Percentiles rank a stretch among this genome's conserved stretches.
phyloP scores from a whole-genome alignment of 306 rosid species.

The Canavalia gladiata region DNA sequence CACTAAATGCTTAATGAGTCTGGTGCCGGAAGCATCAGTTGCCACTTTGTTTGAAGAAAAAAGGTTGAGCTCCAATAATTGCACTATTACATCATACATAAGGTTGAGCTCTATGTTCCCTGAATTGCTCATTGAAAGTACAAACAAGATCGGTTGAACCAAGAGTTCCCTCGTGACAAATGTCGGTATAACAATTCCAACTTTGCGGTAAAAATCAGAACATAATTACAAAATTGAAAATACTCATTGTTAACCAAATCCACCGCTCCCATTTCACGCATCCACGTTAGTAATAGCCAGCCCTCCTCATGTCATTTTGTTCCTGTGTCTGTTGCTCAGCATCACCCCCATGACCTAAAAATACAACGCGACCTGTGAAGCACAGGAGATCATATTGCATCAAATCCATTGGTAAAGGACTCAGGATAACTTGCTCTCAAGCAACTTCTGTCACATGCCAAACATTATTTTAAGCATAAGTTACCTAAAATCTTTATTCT shows the following conservation, averaged over 20 bases:
- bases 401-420: constrained; percentile 26
- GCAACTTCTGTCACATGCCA: constrained; percentile 34
- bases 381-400: constrained; percentile 25
- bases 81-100: constrained; percentile 13
- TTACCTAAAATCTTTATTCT: constrained; percentile 12
- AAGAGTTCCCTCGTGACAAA: constrained; percentile 20
- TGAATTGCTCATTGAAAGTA: neutral
- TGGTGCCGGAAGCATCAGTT: neutral
- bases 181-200: constrained; percentile 29
- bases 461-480: constrained; percentile 35
- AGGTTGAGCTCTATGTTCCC: constrained; percentile 27
- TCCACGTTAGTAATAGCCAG: constrained; percentile 70
- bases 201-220: constrained; percentile 3
- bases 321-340: constrained; percentile 46
- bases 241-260: constrained; percentile 13
- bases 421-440: neutral
- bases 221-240: constrained; percentile 40
- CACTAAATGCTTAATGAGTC: neutral
- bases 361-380: constrained; percentile 80
- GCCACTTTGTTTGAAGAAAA: constrained; percentile 8
- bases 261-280: constrained; percentile 1
- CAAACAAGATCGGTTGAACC: constrained; percentile 4
- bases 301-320: constrained; percentile 52
- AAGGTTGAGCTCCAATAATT: neutral
- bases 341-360: constrained; percentile 66